A percentile compares a stretch with the other conserved stretches of the same genome.
Conservation (phyloP, 2,329 filamentous ascomycete genomes). For the Amauroascus verrucosus region DNA sequence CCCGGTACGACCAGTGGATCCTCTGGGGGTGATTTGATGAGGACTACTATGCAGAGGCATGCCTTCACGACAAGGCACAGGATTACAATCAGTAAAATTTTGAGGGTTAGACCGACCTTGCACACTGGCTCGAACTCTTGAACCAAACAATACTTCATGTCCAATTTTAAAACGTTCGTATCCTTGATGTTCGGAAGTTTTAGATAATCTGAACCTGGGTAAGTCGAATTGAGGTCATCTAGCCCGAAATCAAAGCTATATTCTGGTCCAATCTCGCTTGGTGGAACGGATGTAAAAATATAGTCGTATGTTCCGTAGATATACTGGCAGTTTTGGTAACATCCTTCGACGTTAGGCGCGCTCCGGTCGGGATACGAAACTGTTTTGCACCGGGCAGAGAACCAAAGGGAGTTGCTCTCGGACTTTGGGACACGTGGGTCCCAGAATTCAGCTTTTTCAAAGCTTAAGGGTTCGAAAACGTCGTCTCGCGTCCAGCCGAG, state of each 20-base stretch:
- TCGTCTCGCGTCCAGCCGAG: neutral
- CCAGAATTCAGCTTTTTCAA: neutral
- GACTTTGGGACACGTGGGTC: neutral
- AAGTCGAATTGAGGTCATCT: neutral
- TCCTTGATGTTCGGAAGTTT: neutral
- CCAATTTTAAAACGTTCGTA: neutral
- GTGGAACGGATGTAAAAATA: too few relatives aligned
- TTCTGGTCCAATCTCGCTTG: neutral
- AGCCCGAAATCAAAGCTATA: neutral
- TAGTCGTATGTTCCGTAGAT: neutral
- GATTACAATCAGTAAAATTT: neutral
- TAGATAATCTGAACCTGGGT: too few relatives aligned
- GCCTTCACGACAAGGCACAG: neutral
- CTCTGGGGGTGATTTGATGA: neutral
- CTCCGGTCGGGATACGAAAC: neutral
- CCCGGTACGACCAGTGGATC: conserved; percentile 17
- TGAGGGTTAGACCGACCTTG: neutral
- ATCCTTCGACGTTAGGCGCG: neutral
- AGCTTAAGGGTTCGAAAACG: neutral
- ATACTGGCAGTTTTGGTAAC: neutral
- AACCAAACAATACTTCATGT: neutral
- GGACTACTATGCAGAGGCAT: neutral
- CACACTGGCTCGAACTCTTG: neutral
- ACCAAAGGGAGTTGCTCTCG: neutral
- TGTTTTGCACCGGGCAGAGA: neutral